Conservation (phyloP, 306 rosid genomes). For the Dalbergia cochinchinensis region DNA sequence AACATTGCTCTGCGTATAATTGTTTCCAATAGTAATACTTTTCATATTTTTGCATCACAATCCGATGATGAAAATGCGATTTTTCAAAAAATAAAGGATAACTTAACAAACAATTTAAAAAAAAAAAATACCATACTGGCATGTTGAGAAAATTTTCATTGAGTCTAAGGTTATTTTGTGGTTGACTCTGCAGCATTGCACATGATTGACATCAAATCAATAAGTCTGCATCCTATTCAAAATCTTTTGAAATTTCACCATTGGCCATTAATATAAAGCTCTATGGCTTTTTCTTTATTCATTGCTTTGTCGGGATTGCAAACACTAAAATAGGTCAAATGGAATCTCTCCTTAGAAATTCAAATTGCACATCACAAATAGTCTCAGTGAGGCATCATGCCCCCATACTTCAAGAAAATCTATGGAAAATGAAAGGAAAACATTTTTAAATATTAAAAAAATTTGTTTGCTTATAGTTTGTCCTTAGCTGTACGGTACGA, state of each 20-base stretch:
- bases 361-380: slow-evolving; percentile 9
- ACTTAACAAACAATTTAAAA: no score
- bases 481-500: slow-evolving; percentile 39
- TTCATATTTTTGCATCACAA: no score
- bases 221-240: slow-evolving; percentile 17
- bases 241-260: not conserved
- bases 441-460: not conserved
- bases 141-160: not conserved
- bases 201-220: slow-evolving; percentile 33
- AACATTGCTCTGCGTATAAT: no score
- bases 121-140: not conserved
- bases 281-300: not conserved
- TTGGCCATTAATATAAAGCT: not conserved
- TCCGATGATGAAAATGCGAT: no score
- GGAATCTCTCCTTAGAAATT: slow-evolving; percentile 13
- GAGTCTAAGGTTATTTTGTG: not conserved
- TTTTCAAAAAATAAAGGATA: no score
- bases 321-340: slow-evolving; percentile 11
- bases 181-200: not conserved
- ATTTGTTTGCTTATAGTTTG: not conserved
- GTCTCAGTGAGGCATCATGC: not conserved
- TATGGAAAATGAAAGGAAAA: not conserved
- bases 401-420: not conserved
- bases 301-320: slow-evolving; percentile 19
- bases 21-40: no score